Percentiles rank a stretch among this genome's conserved stretches.
Conservation (phyloP, 2,329 filamentous ascomycete species). For the Fusarium lateritium region DNA sequence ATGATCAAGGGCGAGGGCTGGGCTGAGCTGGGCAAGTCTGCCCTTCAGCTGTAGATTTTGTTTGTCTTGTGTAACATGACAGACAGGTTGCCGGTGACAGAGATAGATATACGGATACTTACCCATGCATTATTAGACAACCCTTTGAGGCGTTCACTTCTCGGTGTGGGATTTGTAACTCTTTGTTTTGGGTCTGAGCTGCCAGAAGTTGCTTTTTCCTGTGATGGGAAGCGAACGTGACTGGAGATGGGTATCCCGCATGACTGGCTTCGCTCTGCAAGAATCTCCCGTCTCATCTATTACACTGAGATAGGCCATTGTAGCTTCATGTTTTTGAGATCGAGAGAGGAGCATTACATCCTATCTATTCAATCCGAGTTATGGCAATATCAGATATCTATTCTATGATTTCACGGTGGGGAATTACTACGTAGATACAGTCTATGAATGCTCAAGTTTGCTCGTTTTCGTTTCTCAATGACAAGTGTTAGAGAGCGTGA, state of each 20-base stretch:
- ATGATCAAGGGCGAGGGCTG: background rate
- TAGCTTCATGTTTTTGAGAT: too few relatives aligned
- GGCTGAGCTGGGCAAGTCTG: constrained; percentile 1
- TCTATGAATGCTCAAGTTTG: background rate
- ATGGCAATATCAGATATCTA: background rate
- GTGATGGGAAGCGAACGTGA: background rate
- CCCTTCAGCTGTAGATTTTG: constrained; percentile 10
- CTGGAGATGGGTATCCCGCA: too few relatives aligned
- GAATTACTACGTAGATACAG: background rate
- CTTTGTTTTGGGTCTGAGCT: constrained; percentile 3
- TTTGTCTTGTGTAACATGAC: constrained; percentile 30
- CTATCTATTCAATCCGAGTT: too few relatives aligned
- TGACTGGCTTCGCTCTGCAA: too few relatives aligned
- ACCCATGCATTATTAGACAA: background rate
- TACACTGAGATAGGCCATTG: too few relatives aligned
- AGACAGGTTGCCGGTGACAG: background rate
- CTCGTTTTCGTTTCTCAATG: background rate
- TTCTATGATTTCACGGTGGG: background rate
- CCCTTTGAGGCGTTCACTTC: constrained; percentile 7
- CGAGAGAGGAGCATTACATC: too few relatives aligned
- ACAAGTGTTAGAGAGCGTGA: background rate
- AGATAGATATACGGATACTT: background rate
- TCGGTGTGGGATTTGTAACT: too few relatives aligned
- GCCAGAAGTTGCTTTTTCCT: constrained; percentile 31
- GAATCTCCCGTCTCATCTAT: too few relatives aligned